Conservation (phyloP, 495 filamentous ascomycete species). For the Neurospora sp. region DNA sequence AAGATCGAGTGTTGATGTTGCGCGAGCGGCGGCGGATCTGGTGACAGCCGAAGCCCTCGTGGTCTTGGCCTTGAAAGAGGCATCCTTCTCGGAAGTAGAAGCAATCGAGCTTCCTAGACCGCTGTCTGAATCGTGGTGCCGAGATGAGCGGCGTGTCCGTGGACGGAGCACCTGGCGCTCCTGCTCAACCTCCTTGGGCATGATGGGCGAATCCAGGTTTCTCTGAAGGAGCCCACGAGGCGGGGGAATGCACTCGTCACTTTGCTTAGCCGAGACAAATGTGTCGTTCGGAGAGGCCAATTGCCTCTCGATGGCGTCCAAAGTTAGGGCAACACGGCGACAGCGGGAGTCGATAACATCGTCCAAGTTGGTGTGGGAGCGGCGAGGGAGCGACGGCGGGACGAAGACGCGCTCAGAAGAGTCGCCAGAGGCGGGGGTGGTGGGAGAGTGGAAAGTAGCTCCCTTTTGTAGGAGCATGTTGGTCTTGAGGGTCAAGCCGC, state of each 20-base stretch:
- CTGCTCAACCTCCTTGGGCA: constrained; percentile 27
- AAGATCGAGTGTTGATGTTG: constrained; percentile 21
- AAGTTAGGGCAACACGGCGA: constrained; percentile 42
- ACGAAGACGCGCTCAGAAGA: constrained; percentile 36
- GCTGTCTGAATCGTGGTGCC: constrained; percentile 52
- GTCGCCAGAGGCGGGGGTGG: constrained; percentile 26
- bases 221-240: constrained; percentile 41
- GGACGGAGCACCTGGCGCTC: constrained; percentile 39
- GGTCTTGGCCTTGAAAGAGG: constrained; percentile 16
- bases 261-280: constrained; percentile 20
- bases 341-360: constrained; percentile 47
- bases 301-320: constrained; percentile 40
- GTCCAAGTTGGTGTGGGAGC: constrained; percentile 53
- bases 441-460: constrained; percentile 51
- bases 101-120: constrained; percentile 48
- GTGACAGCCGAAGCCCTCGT: constrained; percentile 36
- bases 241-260: constrained; percentile 39
- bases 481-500: constrained; percentile 39
- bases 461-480: constrained; percentile 49
- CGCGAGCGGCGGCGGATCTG: constrained; percentile 35
- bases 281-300: constrained; percentile 21
- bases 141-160: constrained; percentile 38
- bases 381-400: constrained; percentile 43
- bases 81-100: constrained; percentile 26
- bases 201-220: constrained; percentile 30